These are phyloP conservation scores for Zygotorulaspora mrakii DNA, from an alignment of 1,139 yeast genomes.

Conservation along the genomic window DNA sequence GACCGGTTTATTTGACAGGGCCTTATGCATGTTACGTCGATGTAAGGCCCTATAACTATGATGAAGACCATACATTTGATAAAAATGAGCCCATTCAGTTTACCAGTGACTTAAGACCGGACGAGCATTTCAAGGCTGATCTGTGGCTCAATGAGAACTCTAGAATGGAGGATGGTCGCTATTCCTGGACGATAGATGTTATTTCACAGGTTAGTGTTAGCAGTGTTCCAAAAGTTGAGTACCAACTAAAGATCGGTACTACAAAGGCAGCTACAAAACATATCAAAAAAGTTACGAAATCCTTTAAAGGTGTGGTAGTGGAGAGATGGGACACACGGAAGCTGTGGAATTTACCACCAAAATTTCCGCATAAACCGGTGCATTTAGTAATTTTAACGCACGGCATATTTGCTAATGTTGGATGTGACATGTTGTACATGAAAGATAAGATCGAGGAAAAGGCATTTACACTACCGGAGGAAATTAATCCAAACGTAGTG, in stretches of 20 bases:
- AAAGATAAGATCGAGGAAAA: slow-evolving; percentile 52
- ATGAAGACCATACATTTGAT: slow-evolving; percentile 35
- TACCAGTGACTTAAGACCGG: slow-evolving; percentile 48
- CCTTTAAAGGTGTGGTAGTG: slow-evolving; percentile 34
- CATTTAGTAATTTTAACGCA: slow-evolving; percentile 62
- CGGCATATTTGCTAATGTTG: slow-evolving; percentile 62
- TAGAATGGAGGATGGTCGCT: slow-evolving; percentile 35
- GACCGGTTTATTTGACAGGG: slow-evolving; percentile 58
- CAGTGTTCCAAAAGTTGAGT: slow-evolving; percentile 38
- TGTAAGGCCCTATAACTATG: slow-evolving; percentile 51
- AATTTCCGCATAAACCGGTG: slow-evolving; percentile 43
- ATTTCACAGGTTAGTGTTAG: slow-evolving; percentile 51
- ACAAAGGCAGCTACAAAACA: slow-evolving; percentile 21
- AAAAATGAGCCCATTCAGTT: slow-evolving; percentile 40
- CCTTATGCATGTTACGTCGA: slow-evolving; percentile 60
- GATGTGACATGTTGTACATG: slow-evolving; percentile 59
- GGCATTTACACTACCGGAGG: slow-evolving; percentile 21
- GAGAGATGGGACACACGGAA: slow-evolving; percentile 46
- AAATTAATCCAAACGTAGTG: slow-evolving; percentile 43
- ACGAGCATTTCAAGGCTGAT: slow-evolving; percentile 50
- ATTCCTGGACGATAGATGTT: slow-evolving; percentile 56
- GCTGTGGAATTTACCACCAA: slow-evolving; percentile 51
- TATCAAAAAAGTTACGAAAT: slow-evolving; percentile 8
- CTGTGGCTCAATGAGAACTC: slow-evolving; percentile 45
- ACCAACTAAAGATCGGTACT: slow-evolving; percentile 31